Evolutionary conservation across 1,284 basidiomycete species (phyloP).

Genomic region (Ceratobasidium sp.): DNA sequence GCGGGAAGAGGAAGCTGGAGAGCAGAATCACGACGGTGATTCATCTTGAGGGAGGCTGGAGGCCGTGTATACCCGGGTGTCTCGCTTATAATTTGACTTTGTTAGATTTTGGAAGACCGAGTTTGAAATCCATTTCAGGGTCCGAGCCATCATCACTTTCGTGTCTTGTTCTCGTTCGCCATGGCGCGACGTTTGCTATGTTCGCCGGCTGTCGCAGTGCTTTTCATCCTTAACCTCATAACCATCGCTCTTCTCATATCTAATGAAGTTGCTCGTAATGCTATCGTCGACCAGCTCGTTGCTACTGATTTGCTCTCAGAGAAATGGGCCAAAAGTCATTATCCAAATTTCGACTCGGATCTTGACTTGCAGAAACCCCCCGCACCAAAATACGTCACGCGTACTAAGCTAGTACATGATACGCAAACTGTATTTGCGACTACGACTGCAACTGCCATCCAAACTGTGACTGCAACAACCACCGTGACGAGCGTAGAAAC

Average conservation of each 20-base stretch:
- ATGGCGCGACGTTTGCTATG: slow-evolving; percentile 41
- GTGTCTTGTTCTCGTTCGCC: background rate
- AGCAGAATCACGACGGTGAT: slow-evolving; percentile 6
- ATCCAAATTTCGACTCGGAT: slow-evolving; percentile 32
- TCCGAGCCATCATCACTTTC: background rate
- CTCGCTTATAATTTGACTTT: slow-evolving; percentile 12
- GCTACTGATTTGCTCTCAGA: slow-evolving; percentile 19
- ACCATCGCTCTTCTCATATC: slow-evolving; percentile 37
- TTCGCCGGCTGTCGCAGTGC: slow-evolving; percentile 28
- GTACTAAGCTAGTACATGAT: slow-evolving; percentile 45
- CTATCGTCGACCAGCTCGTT: slow-evolving; percentile 35
- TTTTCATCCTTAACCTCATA: slow-evolving; percentile 29
- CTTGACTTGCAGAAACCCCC: slow-evolving; percentile 37
- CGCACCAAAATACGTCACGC: slow-evolving; percentile 41
- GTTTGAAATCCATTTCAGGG: slow-evolving; percentile 14
- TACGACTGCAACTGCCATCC: slow-evolving; percentile 40
- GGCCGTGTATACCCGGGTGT: background rate
- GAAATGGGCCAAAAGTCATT: slow-evolving; percentile 15
- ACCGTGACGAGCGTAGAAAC: slow-evolving; percentile 28
- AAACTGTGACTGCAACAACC: slow-evolving; percentile 24
- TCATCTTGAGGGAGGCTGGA: background rate
- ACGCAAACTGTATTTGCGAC: slow-evolving; percentile 39
- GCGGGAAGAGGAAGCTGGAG: background rate
- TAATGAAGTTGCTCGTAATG: slow-evolving; percentile 41
- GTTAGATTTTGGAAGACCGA: slow-evolving; percentile 5